Evolutionary conservation across 2,329 filamentous ascomycete genomes (phyloP), one percentile per base, ranked within the genome.

Genomic region (Epichloe baconii): DNA sequence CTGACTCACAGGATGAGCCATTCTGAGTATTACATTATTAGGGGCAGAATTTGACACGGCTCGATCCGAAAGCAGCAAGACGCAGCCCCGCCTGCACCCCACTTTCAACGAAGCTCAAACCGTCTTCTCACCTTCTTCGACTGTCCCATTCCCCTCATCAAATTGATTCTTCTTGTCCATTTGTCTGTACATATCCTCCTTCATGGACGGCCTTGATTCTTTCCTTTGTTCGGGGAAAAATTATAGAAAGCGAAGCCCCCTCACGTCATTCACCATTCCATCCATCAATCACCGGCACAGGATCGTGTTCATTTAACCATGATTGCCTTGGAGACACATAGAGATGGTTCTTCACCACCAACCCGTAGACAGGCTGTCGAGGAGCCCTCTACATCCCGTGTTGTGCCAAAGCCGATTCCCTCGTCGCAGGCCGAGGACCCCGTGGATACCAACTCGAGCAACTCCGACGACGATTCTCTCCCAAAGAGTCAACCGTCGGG

Each of bases 381-480:
- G 4, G 66, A 71, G 57, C 64, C 72, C 1, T 59, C 70, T 1
- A 51, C 67, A 35, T 72, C 73, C 43, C 75, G 76, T 52, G 68
- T 83, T 19, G 78, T 86, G 35, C 64, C 76, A 53, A 84, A 82
- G 61, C 86, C 86, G 11, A 69, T 85, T 2, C 79, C 86, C 6
- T 71, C 76, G 53, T 72, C 76, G 11, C 83, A 88, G 65, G 64
- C 71, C 34, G 74, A 81, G 53, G 79, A 89, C 62, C 85, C 86
- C 6, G 85, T 56, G 76, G 77, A 52, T 93, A 88, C 62, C 85
- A 93, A 64, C 67, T 91, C 48, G 77, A 78, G 54, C 87, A 93
- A 69, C 68, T 91, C 54, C 75, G 79, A 59, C 78, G 79, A 55
- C 78, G 87, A 36, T 91, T 80, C 64, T 71, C 69, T 1, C 71